Percentiles rank a stretch among this genome's conserved stretches.
Conservation (phyloP, 495 filamentous ascomycete genomes). For the Annulohypoxylon nitens region DNA sequence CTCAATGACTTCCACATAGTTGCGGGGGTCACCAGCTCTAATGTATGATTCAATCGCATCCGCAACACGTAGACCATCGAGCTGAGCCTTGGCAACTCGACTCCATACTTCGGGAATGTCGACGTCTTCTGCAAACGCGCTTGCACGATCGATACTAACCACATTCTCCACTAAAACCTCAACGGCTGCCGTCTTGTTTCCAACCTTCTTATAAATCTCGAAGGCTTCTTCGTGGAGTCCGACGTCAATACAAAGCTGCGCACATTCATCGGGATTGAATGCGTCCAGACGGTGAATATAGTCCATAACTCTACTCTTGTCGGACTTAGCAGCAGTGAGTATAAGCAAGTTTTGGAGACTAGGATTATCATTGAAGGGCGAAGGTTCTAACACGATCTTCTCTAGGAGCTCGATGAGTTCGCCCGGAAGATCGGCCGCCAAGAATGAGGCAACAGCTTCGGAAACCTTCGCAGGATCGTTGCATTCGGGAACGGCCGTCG, state of each 20-base stretch:
- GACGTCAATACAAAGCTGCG: slow-evolving; percentile 91
- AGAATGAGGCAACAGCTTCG: slow-evolving; percentile 91
- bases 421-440: slow-evolving; percentile 87
- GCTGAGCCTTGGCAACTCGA: slow-evolving; percentile 96
- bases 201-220: slow-evolving; percentile 98
- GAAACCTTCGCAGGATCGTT: slow-evolving; percentile 96
- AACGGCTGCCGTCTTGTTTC: slow-evolving; percentile 85
- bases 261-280: slow-evolving; percentile 93
- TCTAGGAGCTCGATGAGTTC: slow-evolving; percentile 98
- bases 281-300: slow-evolving; percentile 93
- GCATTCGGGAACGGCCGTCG: slow-evolving; percentile 95
- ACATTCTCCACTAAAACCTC: slow-evolving; percentile 96
- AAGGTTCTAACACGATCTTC: slow-evolving; percentile 99
- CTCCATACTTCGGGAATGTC: slow-evolving; percentile 99
- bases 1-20: slow-evolving; percentile 96
- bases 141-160: slow-evolving; percentile 97
- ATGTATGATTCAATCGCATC: slow-evolving; percentile 98
- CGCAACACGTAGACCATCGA: slow-evolving; percentile 92
- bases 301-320: slow-evolving; percentile 94
- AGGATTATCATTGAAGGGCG: slow-evolving; percentile 95
- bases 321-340: slow-evolving; percentile 95
- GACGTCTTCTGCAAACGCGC: slow-evolving; percentile 95
- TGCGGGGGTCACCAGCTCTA: slow-evolving; percentile 90
- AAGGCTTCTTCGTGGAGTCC: slow-evolving; percentile 98
- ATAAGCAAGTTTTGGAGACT: slow-evolving; percentile 97